phyloP scores from a whole-genome alignment of 1,284 basidiomycete genomes.

The Cystobasidium pallidum region DNA sequence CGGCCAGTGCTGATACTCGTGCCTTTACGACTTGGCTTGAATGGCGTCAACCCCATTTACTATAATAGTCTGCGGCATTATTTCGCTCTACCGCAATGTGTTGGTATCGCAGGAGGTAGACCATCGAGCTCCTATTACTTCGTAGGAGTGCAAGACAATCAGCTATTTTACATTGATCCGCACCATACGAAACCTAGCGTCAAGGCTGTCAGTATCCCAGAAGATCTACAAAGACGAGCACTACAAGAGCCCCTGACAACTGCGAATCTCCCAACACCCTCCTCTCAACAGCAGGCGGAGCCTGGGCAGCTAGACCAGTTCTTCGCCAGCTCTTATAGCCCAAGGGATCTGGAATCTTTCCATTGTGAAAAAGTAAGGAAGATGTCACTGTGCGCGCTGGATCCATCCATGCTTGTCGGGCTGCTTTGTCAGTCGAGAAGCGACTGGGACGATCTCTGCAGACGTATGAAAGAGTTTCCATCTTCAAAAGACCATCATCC shows the following conservation, averaged over 20 bases:
- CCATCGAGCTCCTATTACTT: slow-evolving; percentile 98
- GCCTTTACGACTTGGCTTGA: slow-evolving; percentile 82
- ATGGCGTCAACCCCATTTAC: slow-evolving; percentile 93
- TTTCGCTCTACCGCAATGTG: slow-evolving; percentile 91
- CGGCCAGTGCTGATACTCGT: slow-evolving; percentile 84
- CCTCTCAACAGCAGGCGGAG: slow-evolving; percentile 44
- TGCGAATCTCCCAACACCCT: neutral
- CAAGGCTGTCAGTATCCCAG: slow-evolving; percentile 24
- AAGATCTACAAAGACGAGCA: slow-evolving; percentile 31
- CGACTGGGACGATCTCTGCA: slow-evolving; percentile 81
- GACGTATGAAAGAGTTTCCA: slow-evolving; percentile 58
- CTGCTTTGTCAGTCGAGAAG: slow-evolving; percentile 80
- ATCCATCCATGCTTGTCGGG: slow-evolving; percentile 95
- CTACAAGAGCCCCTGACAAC: slow-evolving; percentile 11
- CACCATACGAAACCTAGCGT: slow-evolving; percentile 84
- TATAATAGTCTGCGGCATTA: slow-evolving; percentile 87
- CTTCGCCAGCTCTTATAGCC: slow-evolving; percentile 67
- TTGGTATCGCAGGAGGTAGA: slow-evolving; percentile 93
- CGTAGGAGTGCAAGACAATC: slow-evolving; percentile 85
- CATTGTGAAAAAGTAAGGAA: slow-evolving; percentile 91
- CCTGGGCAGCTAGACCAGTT: slow-evolving; percentile 60
- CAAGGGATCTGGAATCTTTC: slow-evolving; percentile 77
- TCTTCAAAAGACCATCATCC: slow-evolving; percentile 21
- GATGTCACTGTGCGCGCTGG: slow-evolving; percentile 86
- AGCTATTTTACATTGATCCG: slow-evolving; percentile 93